Percentiles rank a stretch among this genome's conserved stretches.
These are phyloP conservation scores for Hypoxylon rickii DNA, from an alignment of 495 filamentous ascomycete genomes.

Conservation along the genomic window DNA sequence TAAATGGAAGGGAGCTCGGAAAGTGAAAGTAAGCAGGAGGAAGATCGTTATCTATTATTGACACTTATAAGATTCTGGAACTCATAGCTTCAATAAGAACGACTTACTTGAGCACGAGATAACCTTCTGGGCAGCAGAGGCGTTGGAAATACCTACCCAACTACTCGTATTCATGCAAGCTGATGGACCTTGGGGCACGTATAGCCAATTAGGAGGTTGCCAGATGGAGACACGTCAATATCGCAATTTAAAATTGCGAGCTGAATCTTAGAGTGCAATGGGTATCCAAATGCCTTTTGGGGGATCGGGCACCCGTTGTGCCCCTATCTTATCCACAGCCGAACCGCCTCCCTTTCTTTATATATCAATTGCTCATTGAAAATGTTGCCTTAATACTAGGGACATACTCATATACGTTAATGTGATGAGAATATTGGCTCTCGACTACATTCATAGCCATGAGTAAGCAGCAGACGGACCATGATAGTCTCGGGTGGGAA, in stretches of 20 bases:
- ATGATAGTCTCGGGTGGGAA: background rate
- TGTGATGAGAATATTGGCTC: too few species aligned
- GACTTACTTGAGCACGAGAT: background rate
- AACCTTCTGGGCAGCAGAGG: too few species aligned
- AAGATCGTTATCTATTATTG: conserved; percentile 13
- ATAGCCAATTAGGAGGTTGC: conserved; percentile 7
- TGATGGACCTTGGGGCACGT: background rate
- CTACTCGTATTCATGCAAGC: conserved; percentile 12
- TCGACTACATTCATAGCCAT: too few species aligned
- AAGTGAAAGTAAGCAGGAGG: background rate
- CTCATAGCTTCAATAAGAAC: background rate
- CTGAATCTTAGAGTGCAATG: background rate
- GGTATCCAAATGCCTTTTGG: background rate
- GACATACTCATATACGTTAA: too few species aligned
- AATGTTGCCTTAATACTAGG: too few species aligned
- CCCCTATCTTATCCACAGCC: background rate
- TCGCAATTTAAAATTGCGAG: background rate
- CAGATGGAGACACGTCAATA: background rate
- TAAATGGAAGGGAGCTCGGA: conserved; percentile 17
- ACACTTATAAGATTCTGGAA: background rate
- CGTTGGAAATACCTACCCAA: too few species aligned
- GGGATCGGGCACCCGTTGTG: too few species aligned
- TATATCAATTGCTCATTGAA: too few species aligned
- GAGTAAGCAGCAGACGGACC: background rate
- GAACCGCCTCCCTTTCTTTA: background rate